Evolutionary conservation across 768 basidiomycete species (phyloP), one percentile per base, ranked within the genome.

Genomic region (Amanita pallidorosea): DNA sequence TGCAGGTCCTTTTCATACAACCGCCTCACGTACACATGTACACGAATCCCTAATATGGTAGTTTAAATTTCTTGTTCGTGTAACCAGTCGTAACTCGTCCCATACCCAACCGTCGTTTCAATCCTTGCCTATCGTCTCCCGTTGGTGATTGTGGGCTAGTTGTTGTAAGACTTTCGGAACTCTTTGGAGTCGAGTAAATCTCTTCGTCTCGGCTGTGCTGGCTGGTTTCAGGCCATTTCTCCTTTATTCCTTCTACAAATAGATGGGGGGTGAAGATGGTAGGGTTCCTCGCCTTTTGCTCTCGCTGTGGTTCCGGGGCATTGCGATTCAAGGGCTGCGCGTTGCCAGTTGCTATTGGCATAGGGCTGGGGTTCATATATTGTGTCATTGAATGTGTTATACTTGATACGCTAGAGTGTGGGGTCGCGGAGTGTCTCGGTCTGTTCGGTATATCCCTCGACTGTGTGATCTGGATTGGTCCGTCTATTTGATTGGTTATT

Each of bases 1-100:
- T 33, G 22, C 12, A 29, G 17, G n/a, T n/a, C n/a, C n/a, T n/a
- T n/a, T n/a, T n/a, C n/a, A n/a, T n/a, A n/a, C n/a, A n/a, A n/a
- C n/a, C n/a, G n/a, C n/a, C n/a, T n/a, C n/a, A n/a, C n/a, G n/a
- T n/a, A n/a, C n/a, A n/a, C n/a, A n/a, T n/a, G n/a, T 41, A 27
- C 53, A 31, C 12, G 20, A 22, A 36, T 48, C 48, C 38, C 65
- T 51, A 69, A 41, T 63, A 63, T 36, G 76, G 80, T n/a, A 68
- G 61, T 63, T 82, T 84, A 71, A 83, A 84, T 64, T 80, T 84
- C 64, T 84, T 85, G 62, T 83, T 85, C 20, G 76, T 57, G 59
- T 84, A 84, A 3, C 77, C 76, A 22, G 55, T 63, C 6, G 62
- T 63, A 4, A 63, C 61, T 56, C 76, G 68, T 15, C 79, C 80